phyloP scores from a whole-genome alignment of 2,329 filamentous ascomycete genomes.

The Thelonectria blattea region DNA sequence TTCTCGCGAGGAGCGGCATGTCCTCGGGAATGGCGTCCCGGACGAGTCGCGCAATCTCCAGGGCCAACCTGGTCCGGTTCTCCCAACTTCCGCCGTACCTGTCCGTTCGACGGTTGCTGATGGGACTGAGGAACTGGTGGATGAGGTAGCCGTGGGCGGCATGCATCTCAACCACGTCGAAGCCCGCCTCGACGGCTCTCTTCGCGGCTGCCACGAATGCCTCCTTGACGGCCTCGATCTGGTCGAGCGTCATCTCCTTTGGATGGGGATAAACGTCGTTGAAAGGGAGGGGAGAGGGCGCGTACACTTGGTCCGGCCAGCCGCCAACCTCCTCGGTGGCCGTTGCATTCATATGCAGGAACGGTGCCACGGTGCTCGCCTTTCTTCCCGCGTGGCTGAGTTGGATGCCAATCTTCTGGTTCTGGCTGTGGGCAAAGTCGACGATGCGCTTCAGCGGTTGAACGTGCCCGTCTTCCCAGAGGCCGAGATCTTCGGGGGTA shows the following conservation, averaged over 20 bases:
- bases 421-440: constrained; percentile 64
- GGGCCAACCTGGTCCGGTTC: constrained; percentile 70
- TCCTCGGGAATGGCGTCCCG: constrained; percentile 66
- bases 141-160: constrained; percentile 82
- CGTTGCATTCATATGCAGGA: constrained; percentile 45
- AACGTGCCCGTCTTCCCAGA: constrained; percentile 10
- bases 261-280: constrained; percentile 64
- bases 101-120: constrained; percentile 70
- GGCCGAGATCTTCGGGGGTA: constrained; percentile 5
- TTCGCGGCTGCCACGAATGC: constrained; percentile 61
- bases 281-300: constrained; percentile 52
- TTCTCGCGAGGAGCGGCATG: constrained; percentile 75
- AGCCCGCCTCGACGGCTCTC: constrained; percentile 68
- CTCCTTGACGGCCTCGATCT: constrained; percentile 68
- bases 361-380: constrained; percentile 61
- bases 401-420: constrained; percentile 74
- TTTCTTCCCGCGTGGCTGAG: constrained; percentile 77
- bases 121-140: constrained; percentile 71
- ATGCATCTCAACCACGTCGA: constrained; percentile 75
- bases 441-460: constrained; percentile 62
- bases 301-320: constrained; percentile 56
- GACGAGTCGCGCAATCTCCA: constrained; percentile 71
- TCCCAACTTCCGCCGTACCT: constrained; percentile 71
- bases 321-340: constrained; percentile 57
- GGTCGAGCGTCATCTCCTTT: constrained; percentile 66